A percentile compares a stretch with the other conserved stretches of the same genome.
phyloP scores from a whole-genome alignment of 2,329 filamentous ascomycete genomes.

The Hawksworthiomyces lignivorus region DNA sequence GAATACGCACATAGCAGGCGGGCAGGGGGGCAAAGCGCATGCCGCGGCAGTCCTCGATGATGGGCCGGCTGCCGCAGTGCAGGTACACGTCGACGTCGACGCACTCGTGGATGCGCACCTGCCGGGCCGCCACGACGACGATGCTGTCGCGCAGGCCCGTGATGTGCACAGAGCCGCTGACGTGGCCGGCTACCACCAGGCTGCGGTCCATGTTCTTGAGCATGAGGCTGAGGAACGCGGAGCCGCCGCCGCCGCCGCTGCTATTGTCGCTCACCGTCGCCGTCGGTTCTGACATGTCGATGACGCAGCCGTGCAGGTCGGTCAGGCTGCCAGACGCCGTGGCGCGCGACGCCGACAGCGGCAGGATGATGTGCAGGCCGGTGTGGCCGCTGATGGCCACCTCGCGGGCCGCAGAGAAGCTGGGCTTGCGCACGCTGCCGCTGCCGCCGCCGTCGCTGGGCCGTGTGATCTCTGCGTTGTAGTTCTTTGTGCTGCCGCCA shows the following conservation, averaged over 20 bases:
- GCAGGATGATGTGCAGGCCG: constrained; percentile 69
- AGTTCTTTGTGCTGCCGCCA: constrained; percentile 40
- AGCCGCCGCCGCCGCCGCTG: constrained; percentile 25
- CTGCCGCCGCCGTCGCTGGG: constrained; percentile 19
- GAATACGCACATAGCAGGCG: constrained; percentile 53
- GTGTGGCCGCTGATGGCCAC: constrained; percentile 60
- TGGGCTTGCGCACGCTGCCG: constrained; percentile 47
- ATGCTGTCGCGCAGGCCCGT: constrained; percentile 66
- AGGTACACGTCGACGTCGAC: constrained; percentile 76
- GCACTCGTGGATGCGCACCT: constrained; percentile 90
- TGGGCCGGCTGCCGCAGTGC: constrained; percentile 72
- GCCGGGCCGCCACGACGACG: constrained; percentile 72
- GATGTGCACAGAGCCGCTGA: constrained; percentile 75
- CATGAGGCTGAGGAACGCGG: constrained; percentile 60
- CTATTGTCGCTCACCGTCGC: constrained; percentile 28
- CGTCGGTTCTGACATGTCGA: constrained; percentile 70
- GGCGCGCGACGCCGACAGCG: constrained; percentile 60
- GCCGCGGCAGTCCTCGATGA: constrained; percentile 79
- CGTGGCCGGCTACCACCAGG: constrained; percentile 69
- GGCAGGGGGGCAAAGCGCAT: constrained; percentile 78
- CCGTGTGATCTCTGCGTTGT: constrained; percentile 47
- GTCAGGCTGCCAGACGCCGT: constrained; percentile 68
- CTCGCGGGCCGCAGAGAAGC: constrained; percentile 53
- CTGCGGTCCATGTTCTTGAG: constrained; percentile 63
- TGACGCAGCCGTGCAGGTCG: constrained; percentile 60